These are phyloP conservation scores for Rutstroemia sydowiana DNA, from an alignment of 2,329 filamentous ascomycete genomes.

Conservation along the genomic window DNA sequence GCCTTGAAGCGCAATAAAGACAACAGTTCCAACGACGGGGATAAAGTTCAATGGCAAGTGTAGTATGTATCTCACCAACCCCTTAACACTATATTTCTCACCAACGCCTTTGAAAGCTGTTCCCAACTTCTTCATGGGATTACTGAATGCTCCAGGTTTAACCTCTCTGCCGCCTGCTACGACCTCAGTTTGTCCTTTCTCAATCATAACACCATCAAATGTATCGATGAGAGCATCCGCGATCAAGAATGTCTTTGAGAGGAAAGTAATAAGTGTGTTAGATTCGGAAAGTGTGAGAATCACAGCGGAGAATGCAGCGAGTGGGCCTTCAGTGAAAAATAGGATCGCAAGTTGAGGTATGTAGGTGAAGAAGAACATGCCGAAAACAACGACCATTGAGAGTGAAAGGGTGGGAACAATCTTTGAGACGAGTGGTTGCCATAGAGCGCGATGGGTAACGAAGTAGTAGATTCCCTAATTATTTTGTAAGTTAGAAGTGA, in stretches of 20 bases:
- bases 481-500: constrained; percentile 5
- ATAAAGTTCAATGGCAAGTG: constrained; percentile 92
- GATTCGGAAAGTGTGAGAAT: constrained; percentile 60
- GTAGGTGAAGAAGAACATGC: constrained; percentile 88
- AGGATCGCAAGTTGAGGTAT: constrained; percentile 76
- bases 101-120: constrained; percentile 52
- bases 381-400: constrained; percentile 61
- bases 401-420: constrained; percentile 58
- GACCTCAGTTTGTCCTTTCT: constrained; percentile 46
- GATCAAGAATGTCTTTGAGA: constrained; percentile 65
- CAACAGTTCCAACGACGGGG: constrained; percentile 73
- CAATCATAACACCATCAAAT: constrained; percentile 67
- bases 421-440: constrained; percentile 50
- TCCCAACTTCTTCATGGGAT: constrained; percentile 48
- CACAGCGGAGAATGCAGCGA: constrained; percentile 66
- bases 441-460: constrained; percentile 45
- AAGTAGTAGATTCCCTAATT: constrained; percentile 54
- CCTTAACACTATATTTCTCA: constrained; percentile 48
- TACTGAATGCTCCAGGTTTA: constrained; percentile 44
- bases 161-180: constrained; percentile 71
- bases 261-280: constrained; percentile 47
- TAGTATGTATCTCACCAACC: constrained; percentile 58
- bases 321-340: constrained; percentile 75
- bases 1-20: constrained; percentile 75
- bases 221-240: constrained; percentile 80